Conservation (phyloP, 805 yeast genomes). For the Yarrowia alimentaria region DNA sequence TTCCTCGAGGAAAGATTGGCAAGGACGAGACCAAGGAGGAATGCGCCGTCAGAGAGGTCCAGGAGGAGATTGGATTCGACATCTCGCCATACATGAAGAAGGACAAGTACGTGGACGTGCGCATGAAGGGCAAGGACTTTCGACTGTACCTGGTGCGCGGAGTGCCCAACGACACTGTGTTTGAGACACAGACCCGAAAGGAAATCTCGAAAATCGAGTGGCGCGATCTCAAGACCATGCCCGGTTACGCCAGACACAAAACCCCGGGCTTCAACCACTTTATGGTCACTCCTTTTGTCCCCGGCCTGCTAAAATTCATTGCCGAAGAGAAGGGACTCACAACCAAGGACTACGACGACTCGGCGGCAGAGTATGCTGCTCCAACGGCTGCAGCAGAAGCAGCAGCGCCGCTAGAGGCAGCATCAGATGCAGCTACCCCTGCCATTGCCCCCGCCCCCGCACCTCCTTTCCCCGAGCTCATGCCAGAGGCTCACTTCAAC, state of each 20-base stretch:
- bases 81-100: conserved; percentile 64
- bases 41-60: conserved; percentile 89
- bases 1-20: conserved; percentile 95
- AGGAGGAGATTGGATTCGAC: conserved; percentile 93
- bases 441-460: conserved; percentile 23
- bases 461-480: too few relatives aligned
- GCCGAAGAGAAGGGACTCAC: conserved; percentile 35
- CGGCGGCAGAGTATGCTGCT: conserved; percentile 32
- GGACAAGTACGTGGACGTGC: conserved; percentile 75
- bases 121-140: conserved; percentile 78
- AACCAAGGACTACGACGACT: not conserved
- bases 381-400: conserved; percentile 34
- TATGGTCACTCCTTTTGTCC: conserved; percentile 43
- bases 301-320: conserved; percentile 39
- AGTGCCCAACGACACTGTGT: conserved; percentile 72
- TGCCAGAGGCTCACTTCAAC: too few relatives aligned
- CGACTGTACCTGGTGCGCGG: conserved; percentile 74
- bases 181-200: conserved; percentile 78
- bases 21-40: conserved; percentile 84
- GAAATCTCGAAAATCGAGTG: conserved; percentile 85
- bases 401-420: conserved; percentile 29
- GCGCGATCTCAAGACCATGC: conserved; percentile 44
- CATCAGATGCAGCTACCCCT: conserved; percentile 2
- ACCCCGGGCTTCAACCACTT: conserved; percentile 31
- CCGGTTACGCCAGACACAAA: conserved; percentile 35